Evolutionary conservation across 306 rosid genomes (phyloP).

Genomic region (Vigna hirtella): DNA sequence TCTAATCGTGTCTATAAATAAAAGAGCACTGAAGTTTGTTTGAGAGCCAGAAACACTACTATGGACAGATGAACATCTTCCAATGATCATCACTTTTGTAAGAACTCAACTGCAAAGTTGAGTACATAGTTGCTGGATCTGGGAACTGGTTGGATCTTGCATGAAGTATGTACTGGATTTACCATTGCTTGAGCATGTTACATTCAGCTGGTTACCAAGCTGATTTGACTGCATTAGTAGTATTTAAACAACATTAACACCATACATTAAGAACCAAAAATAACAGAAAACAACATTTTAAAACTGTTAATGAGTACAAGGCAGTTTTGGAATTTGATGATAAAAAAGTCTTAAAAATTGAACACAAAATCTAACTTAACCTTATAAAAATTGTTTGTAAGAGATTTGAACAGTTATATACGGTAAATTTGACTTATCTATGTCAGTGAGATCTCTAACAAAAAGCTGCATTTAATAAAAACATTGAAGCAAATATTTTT

Average conservation of each 20-base stretch:
- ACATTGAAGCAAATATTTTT: not conserved
- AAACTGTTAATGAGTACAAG: not conserved
- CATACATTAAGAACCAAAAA: slow-evolving; percentile 6
- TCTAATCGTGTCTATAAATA: slow-evolving; percentile 1
- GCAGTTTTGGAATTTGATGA: not conserved
- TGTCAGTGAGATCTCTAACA: too few species aligned
- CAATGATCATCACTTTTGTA: slow-evolving; percentile 30
- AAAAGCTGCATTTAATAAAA: not conserved
- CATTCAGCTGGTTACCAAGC: slow-evolving; percentile 68
- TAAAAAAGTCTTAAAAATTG: not conserved
- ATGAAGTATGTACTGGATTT: slow-evolving; percentile 53
- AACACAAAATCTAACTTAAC: too few species aligned
- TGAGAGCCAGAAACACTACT: slow-evolving; percentile 39
- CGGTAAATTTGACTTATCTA: too few species aligned
- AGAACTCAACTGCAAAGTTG: slow-evolving; percentile 71
- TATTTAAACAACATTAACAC: slow-evolving; percentile 28
- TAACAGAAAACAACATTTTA: not conserved
- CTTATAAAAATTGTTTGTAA: too few species aligned
- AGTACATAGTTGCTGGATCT: slow-evolving; percentile 77
- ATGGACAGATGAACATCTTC: slow-evolving; percentile 43
- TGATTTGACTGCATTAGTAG: slow-evolving; percentile 71
- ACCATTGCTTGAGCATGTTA: slow-evolving; percentile 88
- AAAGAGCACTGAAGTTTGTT: slow-evolving; percentile 25
- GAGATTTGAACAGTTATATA: too few species aligned
- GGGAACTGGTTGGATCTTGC: slow-evolving; percentile 62